phyloP scores from a whole-genome alignment of 306 rosid genomes.

The Rosa multiflora region DNA sequence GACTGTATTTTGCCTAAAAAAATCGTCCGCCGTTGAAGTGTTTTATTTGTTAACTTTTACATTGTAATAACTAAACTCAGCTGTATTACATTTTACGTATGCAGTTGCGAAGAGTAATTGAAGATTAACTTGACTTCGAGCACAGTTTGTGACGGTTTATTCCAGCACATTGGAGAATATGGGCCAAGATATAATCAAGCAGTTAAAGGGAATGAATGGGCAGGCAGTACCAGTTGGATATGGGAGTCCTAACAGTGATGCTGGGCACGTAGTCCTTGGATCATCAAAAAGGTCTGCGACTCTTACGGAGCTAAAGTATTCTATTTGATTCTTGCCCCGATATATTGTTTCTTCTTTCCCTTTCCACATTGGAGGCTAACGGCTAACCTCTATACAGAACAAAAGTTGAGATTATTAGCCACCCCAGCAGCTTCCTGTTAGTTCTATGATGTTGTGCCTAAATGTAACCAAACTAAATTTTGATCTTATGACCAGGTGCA shows the following conservation, averaged over 20 bases:
- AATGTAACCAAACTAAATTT: slow-evolving; percentile 7
- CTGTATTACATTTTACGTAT: not conserved
- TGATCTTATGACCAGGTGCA: slow-evolving; percentile 10
- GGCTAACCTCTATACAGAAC: not conserved
- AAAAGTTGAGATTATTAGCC: not conserved
- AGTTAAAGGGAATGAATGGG: slow-evolving; percentile 22
- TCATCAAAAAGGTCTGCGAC: slow-evolving; percentile 20
- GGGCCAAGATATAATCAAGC: slow-evolving; percentile 27
- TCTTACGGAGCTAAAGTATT: not conserved
- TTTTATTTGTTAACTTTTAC: not conserved
- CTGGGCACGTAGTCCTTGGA: slow-evolving; percentile 8
- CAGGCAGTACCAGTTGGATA: slow-evolving; percentile 20
- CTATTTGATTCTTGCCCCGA: not conserved
- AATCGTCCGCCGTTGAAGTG: not conserved
- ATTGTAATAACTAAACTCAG: not conserved
- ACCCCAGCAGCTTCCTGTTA: slow-evolving; percentile 1
- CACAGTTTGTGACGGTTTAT: slow-evolving; percentile 2
- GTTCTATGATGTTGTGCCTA: not conserved
- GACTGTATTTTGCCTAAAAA: not conserved
- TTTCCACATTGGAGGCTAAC: not conserved
- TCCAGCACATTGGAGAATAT: slow-evolving; percentile 20
- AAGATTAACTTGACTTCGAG: not conserved
- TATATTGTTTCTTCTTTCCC: too few relatives aligned
- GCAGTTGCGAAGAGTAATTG: slow-evolving; percentile 14
- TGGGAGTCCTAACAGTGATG: slow-evolving; percentile 18